Base-by-base conservation (phyloP, 1,284 basidiomycete species). In the Malassezia restricta region DNA sequence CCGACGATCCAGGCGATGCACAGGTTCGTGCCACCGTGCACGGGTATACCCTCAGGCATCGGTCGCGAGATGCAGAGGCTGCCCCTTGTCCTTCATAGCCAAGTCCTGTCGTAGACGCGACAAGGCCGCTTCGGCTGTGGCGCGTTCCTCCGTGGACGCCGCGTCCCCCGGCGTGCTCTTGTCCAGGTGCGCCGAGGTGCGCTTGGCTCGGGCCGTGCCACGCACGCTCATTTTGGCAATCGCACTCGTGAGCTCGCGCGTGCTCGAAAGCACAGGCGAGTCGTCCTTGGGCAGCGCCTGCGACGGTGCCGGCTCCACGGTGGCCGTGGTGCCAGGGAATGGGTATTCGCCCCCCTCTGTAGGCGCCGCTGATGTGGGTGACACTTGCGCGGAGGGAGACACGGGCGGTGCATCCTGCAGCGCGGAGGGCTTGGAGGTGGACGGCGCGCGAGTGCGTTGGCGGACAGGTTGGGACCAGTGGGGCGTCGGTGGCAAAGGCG, bases 1-100 rank as follows among this genome's bases (percentile, higher is more conserved):
- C 64, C 0, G 56, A 66, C 9, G 64, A 66, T 32, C 58, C 63
- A 0, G 64, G 64, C n/a, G 63, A 65, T 49, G 59, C 61, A 14
- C 43, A 54, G 5, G 63, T 66, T 5, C 51, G 64, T 11, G 56
- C 54, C 6, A 66, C 64, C 3, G 62, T 66, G 48, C 64, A 66
- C 33, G 64, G 64, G 4, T 66, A 41, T 35, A 6, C 32, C 6
- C 17, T 54, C 6, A 14, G 14, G 27, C 40, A 37, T 39, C 33
- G 8, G 46, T 15, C 12, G 20, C 20, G 20, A 24, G 20, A 24
- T 24, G 20, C 20, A 24, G 20, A 24, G 20, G 20, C 20, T 24
- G 20, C 4, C 20, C 11, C 33, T 35, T 35, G 24, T 50, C 41
- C 31, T 30, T 30, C 8, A 54, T 51, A 0, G 44, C 51, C 6